Conservation (phyloP, 768 basidiomycete genomes). For the Coprinellus micaceus region DNA sequence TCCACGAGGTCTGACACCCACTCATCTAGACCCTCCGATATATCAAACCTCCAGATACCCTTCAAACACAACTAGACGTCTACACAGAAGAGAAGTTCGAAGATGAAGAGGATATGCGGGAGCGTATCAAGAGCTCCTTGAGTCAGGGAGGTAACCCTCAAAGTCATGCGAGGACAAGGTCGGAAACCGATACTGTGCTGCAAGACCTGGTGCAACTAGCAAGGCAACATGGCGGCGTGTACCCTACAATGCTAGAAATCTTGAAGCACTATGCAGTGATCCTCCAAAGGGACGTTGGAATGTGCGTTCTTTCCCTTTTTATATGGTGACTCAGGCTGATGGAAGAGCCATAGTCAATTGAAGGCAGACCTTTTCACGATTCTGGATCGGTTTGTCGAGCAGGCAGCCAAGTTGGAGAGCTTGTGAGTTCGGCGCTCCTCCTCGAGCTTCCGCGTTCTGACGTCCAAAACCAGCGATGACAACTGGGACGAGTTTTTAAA, state of each 20-base stretch:
- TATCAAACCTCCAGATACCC: slow-evolving; percentile 61
- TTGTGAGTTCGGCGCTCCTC: slow-evolving; percentile 43
- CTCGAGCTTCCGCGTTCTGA: slow-evolving; percentile 11
- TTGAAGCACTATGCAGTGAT: slow-evolving; percentile 53
- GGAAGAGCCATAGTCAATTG: slow-evolving; percentile 61
- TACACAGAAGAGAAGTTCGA: slow-evolving; percentile 89
- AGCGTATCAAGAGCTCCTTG: slow-evolving; percentile 45
- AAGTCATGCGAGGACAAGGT: slow-evolving; percentile 31
- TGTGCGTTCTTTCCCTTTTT: slow-evolving; percentile 50
- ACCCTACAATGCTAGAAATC: slow-evolving; percentile 58
- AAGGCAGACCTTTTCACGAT: slow-evolving; percentile 58
- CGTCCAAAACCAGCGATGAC: slow-evolving; percentile 47
- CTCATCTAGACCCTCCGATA: slow-evolving; percentile 64
- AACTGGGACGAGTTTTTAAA: slow-evolving; percentile 63
- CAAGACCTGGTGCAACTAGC: slow-evolving; percentile 61
- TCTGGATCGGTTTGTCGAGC: slow-evolving; percentile 63
- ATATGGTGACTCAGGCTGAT: too few species aligned
- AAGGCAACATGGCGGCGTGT: slow-evolving; percentile 58
- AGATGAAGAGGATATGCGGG: slow-evolving; percentile 81
- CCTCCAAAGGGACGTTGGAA: slow-evolving; percentile 54
- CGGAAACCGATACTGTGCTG: slow-evolving; percentile 53
- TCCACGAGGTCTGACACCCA: neutral
- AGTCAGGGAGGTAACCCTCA: slow-evolving; percentile 14
- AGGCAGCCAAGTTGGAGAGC: slow-evolving; percentile 53
- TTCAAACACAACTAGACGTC: slow-evolving; percentile 77